Evolutionary conservation across 2,329 filamentous ascomycete genomes (phyloP), one percentile per base, ranked within the genome.

Genomic region (Ophiostoma triangulosporum): DNA sequence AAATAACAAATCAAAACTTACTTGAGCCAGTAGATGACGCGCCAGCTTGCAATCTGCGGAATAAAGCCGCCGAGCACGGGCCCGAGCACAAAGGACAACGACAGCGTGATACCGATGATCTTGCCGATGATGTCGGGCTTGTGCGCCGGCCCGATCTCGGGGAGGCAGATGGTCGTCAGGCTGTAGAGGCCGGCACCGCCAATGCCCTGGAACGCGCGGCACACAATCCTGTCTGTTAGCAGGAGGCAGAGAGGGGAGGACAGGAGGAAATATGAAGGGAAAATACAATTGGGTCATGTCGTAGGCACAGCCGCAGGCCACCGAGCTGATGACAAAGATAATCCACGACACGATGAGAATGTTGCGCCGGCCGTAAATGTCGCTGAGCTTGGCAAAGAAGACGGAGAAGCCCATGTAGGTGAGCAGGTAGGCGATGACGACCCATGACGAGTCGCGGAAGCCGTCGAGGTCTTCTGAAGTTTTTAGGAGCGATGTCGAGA

Each of bases 1-100:
- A 26, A 35, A 24, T 8, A 53, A n/a, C 7, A 9, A 7, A 49
- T n/a, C 6, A 4, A 31, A 32, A 53, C 72, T 46, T 64, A 80
- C 77, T 83, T 83, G 62, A 81, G 74, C 63, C 76, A 76, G 62
- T 82, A 82, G 36, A 82, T 70, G 69, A 77, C 79, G 50, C 74
- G 69, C 79, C 79, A 83, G 43, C 68, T 70, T 17, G 71, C 70
- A 2, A 70, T 64, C n/a, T 74, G 68, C 1, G 76, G 73, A 22
- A 83, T 74, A 3, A 72, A 66, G 2, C 78, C 79, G 4, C 78
- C 79, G 3, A 82, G 64, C 2, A 82, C 63, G 1, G 79, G 77
- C 0, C 79, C 79, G 1, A 82, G 66, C 3, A 82, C 71, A 58
- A 80, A 80, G 0, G 78, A 75, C 12, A 77, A 65, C 1, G 77